A percentile compares a stretch with the other conserved stretches of the same genome.
These are phyloP conservation scores for Millerozyma acaciae DNA, from an alignment of 805 yeast genomes.

Conservation along the genomic window DNA sequence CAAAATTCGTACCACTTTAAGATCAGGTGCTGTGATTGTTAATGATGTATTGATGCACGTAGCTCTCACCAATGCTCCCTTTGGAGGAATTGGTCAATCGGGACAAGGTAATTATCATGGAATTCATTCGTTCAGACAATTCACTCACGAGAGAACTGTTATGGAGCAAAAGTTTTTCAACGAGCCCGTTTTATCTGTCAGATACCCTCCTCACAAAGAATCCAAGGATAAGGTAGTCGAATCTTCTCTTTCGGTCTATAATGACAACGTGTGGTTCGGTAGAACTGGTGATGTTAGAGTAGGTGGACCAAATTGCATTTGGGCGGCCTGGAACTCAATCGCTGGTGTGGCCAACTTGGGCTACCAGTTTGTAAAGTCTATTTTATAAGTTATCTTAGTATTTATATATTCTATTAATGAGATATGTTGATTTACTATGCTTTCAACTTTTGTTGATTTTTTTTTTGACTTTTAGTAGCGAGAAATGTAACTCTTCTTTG, in stretches of 20 bases:
- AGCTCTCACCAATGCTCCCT: conserved; percentile 66
- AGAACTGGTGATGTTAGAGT: conserved; percentile 33
- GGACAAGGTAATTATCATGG: conserved; percentile 89
- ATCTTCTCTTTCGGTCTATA: conserved; percentile 24
- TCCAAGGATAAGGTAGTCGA: conserved; percentile 30
- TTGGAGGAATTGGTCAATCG: conserved; percentile 87
- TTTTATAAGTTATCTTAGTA: background rate
- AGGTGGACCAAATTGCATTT: conserved; percentile 30
- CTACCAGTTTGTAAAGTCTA: conserved; percentile 12
- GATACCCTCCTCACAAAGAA: conserved; percentile 61
- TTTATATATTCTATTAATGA: too few species aligned
- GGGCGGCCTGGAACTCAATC: conserved; percentile 27
- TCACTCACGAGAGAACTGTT: conserved; percentile 70
- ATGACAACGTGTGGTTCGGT: conserved; percentile 36
- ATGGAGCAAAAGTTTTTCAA: conserved; percentile 62
- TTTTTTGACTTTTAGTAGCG: too few species aligned
- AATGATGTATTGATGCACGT: conserved; percentile 75
- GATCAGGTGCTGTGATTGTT: conserved; percentile 69
- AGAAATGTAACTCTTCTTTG: too few species aligned
- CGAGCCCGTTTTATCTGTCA: conserved; percentile 53
- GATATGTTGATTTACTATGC: too few species aligned
- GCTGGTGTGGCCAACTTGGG: conserved; percentile 28
- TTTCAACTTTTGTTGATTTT: too few species aligned
- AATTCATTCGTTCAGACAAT: conserved; percentile 44
- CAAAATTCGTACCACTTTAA: conserved; percentile 44